Evolutionary conservation across 257 asterid genomes (phyloP).

Genomic region (Fraxinus quadrangulata): DNA sequence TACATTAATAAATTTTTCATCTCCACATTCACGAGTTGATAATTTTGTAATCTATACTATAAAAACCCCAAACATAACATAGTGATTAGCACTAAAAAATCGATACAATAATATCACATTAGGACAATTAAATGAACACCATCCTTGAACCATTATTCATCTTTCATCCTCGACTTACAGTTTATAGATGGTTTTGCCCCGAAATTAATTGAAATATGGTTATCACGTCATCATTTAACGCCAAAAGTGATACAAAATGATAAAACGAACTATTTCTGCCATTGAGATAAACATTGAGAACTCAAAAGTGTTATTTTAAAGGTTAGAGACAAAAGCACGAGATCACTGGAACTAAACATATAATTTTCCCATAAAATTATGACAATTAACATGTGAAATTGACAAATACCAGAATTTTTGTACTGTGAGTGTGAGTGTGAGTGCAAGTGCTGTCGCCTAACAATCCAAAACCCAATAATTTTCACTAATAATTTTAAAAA

Average conservation of each 20-base stretch:
- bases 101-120: no score
- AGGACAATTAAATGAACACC: no score
- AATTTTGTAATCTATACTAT: no score
- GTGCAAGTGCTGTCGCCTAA: slow-evolving; percentile 21
- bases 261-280: no score
- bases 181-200: not conserved
- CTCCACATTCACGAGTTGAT: no score
- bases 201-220: no score
- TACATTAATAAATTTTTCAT: no score
- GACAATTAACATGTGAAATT: not conserved
- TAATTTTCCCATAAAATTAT: not conserved
- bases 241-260: not conserved
- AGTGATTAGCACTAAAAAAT: no score
- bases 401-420: not conserved
- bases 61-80: no score
- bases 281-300: no score
- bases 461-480: slow-evolving; percentile 26
- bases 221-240: not conserved
- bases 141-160: not conserved
- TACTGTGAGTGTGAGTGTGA: no score
- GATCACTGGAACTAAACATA: not conserved
- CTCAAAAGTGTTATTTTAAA: no score
- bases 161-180: not conserved
- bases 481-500: not conserved
- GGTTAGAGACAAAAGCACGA: not conserved